These are phyloP conservation scores for Trichoderma endophyticum DNA, from an alignment of 2,329 filamentous ascomycete species.

Conservation along the genomic window DNA sequence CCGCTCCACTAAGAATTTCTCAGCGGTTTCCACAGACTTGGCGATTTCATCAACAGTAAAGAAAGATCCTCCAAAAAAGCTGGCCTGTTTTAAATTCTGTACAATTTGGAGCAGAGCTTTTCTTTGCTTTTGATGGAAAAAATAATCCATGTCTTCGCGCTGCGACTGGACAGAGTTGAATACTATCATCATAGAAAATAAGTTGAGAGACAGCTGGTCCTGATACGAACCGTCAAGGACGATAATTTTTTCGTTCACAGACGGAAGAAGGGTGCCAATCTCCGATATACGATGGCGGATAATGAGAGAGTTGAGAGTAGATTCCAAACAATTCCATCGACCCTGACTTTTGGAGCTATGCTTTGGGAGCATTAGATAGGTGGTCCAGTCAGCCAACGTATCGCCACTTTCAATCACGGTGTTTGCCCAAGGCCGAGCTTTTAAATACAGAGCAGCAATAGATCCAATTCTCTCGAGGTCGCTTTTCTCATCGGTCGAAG, in stretches of 20 bases:
- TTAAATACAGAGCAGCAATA: slow-evolving; percentile 68
- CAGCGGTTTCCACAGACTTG: slow-evolving; percentile 62
- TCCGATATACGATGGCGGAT: slow-evolving; percentile 75
- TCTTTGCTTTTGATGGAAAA: slow-evolving; percentile 75
- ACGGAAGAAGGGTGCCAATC: slow-evolving; percentile 66
- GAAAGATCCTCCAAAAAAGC: slow-evolving; percentile 81
- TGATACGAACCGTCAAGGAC: slow-evolving; percentile 78
- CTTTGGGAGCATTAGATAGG: slow-evolving; percentile 63
- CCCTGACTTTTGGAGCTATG: slow-evolving; percentile 52
- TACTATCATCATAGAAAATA: slow-evolving; percentile 80
- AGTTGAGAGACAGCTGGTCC: slow-evolving; percentile 77
- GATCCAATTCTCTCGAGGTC: slow-evolving; percentile 65
- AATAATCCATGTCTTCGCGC: slow-evolving; percentile 77
- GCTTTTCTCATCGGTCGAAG: slow-evolving; percentile 50
- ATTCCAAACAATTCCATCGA: slow-evolving; percentile 60
- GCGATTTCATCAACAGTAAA: slow-evolving; percentile 62
- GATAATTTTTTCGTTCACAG: slow-evolving; percentile 67
- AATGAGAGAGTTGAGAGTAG: slow-evolving; percentile 73
- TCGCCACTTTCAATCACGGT: slow-evolving; percentile 51
- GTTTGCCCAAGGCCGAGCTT: slow-evolving; percentile 76
- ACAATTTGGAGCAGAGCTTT: slow-evolving; percentile 67
- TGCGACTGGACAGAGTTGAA: slow-evolving; percentile 89
- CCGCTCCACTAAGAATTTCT: slow-evolving; percentile 63
- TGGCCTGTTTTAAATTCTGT: slow-evolving; percentile 75
- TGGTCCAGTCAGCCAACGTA: slow-evolving; percentile 64